Evolutionary conservation across 2,329 filamentous ascomycete genomes (phyloP).

Genomic region (Phialemoniopsis sp.): DNA sequence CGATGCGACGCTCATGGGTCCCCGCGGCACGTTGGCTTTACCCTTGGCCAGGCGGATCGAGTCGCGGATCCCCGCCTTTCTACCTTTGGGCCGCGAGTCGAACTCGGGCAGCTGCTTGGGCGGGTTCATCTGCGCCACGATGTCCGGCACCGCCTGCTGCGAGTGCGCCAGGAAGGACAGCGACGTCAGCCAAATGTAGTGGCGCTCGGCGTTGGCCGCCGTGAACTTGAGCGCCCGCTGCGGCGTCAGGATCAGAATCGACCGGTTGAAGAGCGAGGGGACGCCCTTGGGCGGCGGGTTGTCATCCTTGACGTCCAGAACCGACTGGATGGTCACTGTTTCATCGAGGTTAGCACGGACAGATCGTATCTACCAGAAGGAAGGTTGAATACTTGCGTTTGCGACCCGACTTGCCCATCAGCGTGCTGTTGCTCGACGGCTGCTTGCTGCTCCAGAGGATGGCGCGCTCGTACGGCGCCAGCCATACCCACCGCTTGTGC

Average conservation of each 20-base stretch:
- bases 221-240: conserved; percentile 95
- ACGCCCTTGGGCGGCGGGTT: conserved; percentile 75
- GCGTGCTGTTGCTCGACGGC: conserved; percentile 77
- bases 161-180: conserved; percentile 94
- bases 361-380: not conserved
- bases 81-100: conserved; percentile 43
- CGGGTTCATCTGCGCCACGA: conserved; percentile 48
- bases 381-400: conserved; percentile 66
- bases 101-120: conserved; percentile 48
- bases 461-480: conserved; percentile 91
- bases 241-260: conserved; percentile 90
- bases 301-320: conserved; percentile 94
- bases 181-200: conserved; percentile 92
- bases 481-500: conserved; percentile 97
- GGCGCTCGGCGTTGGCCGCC: conserved; percentile 73
- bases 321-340: conserved; percentile 93
- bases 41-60: conserved; percentile 87
- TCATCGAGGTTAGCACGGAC: not conserved
- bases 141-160: conserved; percentile 73
- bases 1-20: conserved; percentile 15
- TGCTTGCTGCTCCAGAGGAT: conserved; percentile 99
- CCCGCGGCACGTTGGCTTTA: conserved; percentile 27
- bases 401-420: conserved; percentile 91
- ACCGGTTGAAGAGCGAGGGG: conserved; percentile 73
- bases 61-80: conserved; percentile 66